These are phyloP conservation scores for Lactifluus hygrophoroides DNA, from an alignment of 768 basidiomycete species.

Conservation along the genomic window DNA sequence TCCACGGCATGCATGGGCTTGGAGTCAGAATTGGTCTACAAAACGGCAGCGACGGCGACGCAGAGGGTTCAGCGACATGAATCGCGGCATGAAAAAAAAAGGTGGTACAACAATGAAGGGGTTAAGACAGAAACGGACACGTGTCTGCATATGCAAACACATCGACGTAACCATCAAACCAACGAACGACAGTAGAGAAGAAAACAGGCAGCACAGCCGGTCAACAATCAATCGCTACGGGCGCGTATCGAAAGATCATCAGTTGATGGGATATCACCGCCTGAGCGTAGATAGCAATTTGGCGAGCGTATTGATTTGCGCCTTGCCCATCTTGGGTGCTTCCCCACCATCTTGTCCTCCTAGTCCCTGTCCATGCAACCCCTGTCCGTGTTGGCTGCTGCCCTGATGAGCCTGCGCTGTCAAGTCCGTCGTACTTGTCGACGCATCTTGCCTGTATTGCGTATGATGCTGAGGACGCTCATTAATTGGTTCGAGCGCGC, in stretches of 20 bases:
- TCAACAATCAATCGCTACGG: no score
- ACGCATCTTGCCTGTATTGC: slow-evolving; percentile 48
- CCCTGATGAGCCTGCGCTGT: slow-evolving; percentile 10
- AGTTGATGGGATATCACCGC: slow-evolving; percentile 31
- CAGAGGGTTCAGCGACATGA: background rate
- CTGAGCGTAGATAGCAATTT: slow-evolving; percentile 85
- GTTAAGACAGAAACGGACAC: background rate
- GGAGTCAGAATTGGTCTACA: background rate
- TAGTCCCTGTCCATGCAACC: slow-evolving; percentile 2
- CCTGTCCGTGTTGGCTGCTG: slow-evolving; percentile 3
- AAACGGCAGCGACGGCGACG: background rate
- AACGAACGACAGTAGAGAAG: background rate
- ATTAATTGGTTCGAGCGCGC: slow-evolving; percentile 62
- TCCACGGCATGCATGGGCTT: background rate
- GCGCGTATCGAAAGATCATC: background rate
- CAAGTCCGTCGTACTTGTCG: slow-evolving; percentile 70
- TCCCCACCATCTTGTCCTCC: slow-evolving; percentile 33
- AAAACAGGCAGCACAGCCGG: background rate
- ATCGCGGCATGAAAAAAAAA: background rate
- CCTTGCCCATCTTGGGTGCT: slow-evolving; percentile 77
- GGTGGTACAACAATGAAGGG: slow-evolving; percentile 5
- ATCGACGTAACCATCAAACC: background rate
- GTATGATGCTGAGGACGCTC: slow-evolving; percentile 51
- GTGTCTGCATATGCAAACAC: background rate
- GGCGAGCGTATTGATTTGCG: slow-evolving; percentile 81